Evolutionary conservation across 805 yeast species (phyloP), one percentile per base, ranked within the genome.

Genomic region (Sugiyamaella boreocaroliniensis): DNA sequence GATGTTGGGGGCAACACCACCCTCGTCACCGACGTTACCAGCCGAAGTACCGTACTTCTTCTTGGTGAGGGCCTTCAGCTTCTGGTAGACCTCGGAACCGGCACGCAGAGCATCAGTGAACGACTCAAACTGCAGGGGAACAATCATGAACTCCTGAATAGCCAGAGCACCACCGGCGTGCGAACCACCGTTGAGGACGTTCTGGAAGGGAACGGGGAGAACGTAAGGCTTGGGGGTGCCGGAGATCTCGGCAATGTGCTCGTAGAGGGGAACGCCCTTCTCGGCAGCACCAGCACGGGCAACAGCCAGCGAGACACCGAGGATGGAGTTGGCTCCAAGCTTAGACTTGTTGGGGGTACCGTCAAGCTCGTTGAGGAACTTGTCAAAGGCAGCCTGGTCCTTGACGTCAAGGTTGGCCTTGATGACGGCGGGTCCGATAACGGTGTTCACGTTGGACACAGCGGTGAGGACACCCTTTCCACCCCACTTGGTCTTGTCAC

Each of bases 21-120:
- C 99, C 82, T 92, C 99, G 77, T 92, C 99, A 83, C 99, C 99
- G 72, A 92, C 99, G 80, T 92, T 92, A 78, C 97, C 98, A 69
- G 99, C 99, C 60, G 95, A 85, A 71, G 88, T 85, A 72, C 99
- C 99, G 85, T 92, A 93, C 74, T 78, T 80, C 84, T 88, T 85
- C 83, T 88, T 87, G 75, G 98, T 85, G 68, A 86, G 78, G 62
- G 90, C 76, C 82, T 93, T 93, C 76, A 92, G 83, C 78, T 81
- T 79, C 84, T 92, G 98, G 93, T 92, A 92, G 66, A 90, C 97
- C 81, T 92, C 99, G 59, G 96, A 74, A 74, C 98, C 98, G 63
- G 88, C 86, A 81, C 97, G 88, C 75, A 93, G 76, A 66, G 96
- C 98, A 78, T 92, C 98, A 61, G 95, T 71, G 85, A 92, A 93